Conservation (phyloP, 2,329 filamentous ascomycete genomes). For the Tolypocladium cylindrosporum region DNA sequence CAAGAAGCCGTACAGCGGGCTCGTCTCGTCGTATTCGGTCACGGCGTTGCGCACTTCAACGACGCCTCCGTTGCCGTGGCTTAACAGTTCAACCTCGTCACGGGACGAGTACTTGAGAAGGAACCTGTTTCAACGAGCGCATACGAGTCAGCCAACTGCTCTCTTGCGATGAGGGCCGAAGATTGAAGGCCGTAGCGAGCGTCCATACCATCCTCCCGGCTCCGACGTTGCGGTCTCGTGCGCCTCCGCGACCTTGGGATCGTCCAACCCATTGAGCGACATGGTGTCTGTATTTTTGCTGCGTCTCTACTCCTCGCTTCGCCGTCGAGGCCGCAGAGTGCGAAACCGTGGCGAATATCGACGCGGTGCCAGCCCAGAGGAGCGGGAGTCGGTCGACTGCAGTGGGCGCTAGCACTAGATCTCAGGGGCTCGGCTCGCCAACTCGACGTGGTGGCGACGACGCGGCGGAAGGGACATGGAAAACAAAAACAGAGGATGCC, state of each 20-base stretch:
- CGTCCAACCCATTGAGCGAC: conserved; percentile 94
- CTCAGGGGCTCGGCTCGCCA: background rate
- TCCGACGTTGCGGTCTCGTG: conserved; percentile 72
- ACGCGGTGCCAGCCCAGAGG: background rate
- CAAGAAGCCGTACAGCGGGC: conserved; percentile 85
- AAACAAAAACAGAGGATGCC: background rate
- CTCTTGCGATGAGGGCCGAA: background rate
- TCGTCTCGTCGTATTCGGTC: conserved; percentile 68
- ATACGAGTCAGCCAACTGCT: conserved; percentile 9
- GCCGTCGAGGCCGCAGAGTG: background rate
- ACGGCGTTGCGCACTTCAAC: conserved; percentile 73
- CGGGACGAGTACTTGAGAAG: conserved; percentile 83
- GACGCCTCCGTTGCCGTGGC: conserved; percentile 70
- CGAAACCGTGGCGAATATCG: background rate
- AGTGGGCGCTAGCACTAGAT: background rate
- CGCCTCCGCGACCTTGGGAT: conserved; percentile 69
- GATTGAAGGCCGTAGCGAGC: background rate
- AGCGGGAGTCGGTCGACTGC: background rate
- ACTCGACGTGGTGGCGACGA: background rate
- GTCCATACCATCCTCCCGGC: conserved; percentile 81
- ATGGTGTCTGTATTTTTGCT: conserved; percentile 36
- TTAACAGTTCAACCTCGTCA: conserved; percentile 76
- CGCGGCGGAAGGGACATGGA: background rate
- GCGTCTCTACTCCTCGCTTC: conserved; percentile 1
- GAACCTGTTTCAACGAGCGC: conserved; percentile 53